Percentiles rank a stretch among this genome's conserved stretches.
Conservation (phyloP, 768 basidiomycete genomes). For the Grammothele lineata region DNA sequence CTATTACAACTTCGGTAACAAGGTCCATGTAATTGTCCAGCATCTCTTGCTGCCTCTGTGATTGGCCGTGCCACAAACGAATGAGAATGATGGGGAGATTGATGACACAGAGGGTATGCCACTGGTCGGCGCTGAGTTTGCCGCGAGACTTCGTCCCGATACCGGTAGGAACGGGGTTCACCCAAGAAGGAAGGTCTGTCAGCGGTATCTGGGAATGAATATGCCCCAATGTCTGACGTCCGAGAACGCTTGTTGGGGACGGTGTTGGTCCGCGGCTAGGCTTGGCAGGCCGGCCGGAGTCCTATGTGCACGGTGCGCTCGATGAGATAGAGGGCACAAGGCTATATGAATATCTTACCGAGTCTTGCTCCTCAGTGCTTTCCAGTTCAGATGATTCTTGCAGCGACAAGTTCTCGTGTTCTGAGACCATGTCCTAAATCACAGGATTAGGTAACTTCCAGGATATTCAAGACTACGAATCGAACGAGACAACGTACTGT, state of each 20-base stretch:
- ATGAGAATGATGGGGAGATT: conserved; percentile 34
- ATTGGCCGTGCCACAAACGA: conserved; percentile 30
- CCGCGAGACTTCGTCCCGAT: conserved; percentile 12
- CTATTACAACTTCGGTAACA: conserved; percentile 17
- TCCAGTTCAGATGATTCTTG: no score
- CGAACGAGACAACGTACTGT: no score
- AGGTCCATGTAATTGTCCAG: conserved; percentile 30
- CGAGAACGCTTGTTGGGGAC: not conserved
- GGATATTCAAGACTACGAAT: no score
- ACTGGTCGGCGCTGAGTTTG: conserved; percentile 25
- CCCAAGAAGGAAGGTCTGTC: conserved; percentile 14
- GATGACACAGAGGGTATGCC: conserved; percentile 30
- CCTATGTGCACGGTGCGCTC: not conserved
- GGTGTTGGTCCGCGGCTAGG: not conserved
- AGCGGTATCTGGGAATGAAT: conserved; percentile 1
- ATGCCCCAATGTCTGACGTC: not conserved
- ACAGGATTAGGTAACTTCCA: no score
- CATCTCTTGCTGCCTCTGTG: conserved; percentile 4
- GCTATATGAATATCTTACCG: no score
- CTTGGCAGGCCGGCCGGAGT: not conserved
- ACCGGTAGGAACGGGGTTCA: conserved; percentile 9
- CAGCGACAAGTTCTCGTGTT: no score
- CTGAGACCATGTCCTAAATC: no score
- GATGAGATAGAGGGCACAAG: no score
- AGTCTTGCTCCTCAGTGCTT: no score